Evolutionary conservation across 352 stramenopile genomes (phyloP).

Genomic region (Phytopythium vexans): DNA sequence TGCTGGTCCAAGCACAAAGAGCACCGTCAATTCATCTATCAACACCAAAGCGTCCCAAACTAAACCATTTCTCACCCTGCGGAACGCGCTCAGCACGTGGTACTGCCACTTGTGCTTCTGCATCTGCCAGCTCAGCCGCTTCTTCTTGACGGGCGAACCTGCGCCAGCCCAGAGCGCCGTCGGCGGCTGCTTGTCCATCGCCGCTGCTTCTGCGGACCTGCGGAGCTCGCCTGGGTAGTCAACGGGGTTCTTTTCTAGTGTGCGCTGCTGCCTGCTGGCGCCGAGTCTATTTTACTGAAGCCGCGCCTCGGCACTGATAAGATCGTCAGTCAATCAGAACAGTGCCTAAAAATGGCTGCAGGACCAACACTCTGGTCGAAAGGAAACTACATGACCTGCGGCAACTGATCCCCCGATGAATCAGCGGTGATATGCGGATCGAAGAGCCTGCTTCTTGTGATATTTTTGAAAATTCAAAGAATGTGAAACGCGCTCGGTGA

Average conservation of each 20-base stretch:
- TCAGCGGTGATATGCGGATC: too few species aligned
- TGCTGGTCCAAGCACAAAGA: constrained; percentile 20
- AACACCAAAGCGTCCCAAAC: background rate
- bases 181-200: constrained; percentile 18
- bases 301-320: background rate
- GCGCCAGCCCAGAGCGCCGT: constrained; percentile 16
- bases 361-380: background rate
- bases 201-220: constrained; percentile 6
- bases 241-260: too few species aligned
- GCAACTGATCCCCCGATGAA: too few species aligned
- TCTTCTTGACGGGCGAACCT: constrained; percentile 29
- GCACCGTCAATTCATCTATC: background rate
- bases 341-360: constrained; percentile 1
- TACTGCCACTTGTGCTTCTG: constrained; percentile 65
- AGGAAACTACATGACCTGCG: background rate
- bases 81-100: constrained; percentile 46
- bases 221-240: background rate
- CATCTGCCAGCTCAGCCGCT: constrained; percentile 45
- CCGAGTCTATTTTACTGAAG: background rate
- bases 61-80: constrained; percentile 29
- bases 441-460: too few species aligned
- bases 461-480: too few species aligned
- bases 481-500: too few species aligned
- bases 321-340: background rate
- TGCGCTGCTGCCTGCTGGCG: background rate